A percentile compares a stretch with the other conserved stretches of the same genome.
Conservation (phyloP, 1,284 basidiomycete species). For the Heterobasidion annosum region DNA sequence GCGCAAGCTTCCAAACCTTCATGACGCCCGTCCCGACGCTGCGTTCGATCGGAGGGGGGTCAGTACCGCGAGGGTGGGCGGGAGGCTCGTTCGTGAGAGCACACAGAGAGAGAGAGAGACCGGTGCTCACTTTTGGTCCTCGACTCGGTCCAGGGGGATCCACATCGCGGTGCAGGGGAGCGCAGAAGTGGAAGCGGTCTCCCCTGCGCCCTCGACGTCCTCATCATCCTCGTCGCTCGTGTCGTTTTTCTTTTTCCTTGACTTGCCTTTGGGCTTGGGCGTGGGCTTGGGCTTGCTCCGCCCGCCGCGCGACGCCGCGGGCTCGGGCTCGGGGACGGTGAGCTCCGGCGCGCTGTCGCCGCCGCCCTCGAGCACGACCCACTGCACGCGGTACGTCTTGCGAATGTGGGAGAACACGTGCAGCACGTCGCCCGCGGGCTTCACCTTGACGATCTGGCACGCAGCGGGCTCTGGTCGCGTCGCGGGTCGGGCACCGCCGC, state of each 20-base stretch:
- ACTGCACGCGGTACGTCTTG: slow-evolving; percentile 81
- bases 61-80: too few relatives aligned
- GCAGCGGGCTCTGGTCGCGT: not conserved
- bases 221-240: not conserved
- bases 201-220: not conserved
- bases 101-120: not conserved
- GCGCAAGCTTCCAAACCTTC: slow-evolving; percentile 43
- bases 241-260: not conserved
- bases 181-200: too few relatives aligned
- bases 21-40: slow-evolving; percentile 55
- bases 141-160: slow-evolving; percentile 17
- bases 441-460: slow-evolving; percentile 35
- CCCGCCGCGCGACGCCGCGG: not conserved
- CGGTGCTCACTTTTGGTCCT: slow-evolving; percentile 17
- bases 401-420: slow-evolving; percentile 90
- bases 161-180: slow-evolving; percentile 9
- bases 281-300: not conserved
- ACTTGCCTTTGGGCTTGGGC: not conserved
- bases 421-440: slow-evolving; percentile 53
- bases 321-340: not conserved
- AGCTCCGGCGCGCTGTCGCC: slow-evolving; percentile 2
- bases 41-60: not conserved
- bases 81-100: too few relatives aligned
- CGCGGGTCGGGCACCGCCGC: not conserved
- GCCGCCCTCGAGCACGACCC: slow-evolving; percentile 56